Evolutionary conservation across 192 early-diverging fungal species (phyloP).

Genomic region (Backusella circina): DNA sequence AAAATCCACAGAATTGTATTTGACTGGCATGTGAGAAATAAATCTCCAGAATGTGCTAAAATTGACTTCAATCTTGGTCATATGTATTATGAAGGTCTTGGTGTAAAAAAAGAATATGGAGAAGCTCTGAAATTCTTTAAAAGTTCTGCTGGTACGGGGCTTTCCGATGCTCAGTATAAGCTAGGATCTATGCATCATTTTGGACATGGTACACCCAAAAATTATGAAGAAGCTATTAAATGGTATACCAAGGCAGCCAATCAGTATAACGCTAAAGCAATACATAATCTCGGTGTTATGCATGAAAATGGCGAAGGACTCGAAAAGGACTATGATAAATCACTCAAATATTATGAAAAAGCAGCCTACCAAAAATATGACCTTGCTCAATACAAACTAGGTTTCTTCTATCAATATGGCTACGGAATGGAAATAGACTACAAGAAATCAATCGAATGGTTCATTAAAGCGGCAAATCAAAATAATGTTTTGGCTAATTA

Average conservation of each 20-base stretch:
- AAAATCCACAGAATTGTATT: conserved; percentile 14
- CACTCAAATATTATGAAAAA: conserved; percentile 27
- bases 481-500: too few species aligned
- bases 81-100: conserved; percentile 26
- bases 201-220: background rate
- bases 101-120: conserved; percentile 11
- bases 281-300: conserved; percentile 17
- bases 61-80: conserved; percentile 19
- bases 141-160: too few species aligned
- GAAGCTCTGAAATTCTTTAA: conserved; percentile 1
- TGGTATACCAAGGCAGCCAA: conserved; percentile 33
- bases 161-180: too few species aligned
- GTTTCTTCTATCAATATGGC: background rate
- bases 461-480: background rate
- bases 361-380: background rate
- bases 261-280: conserved; percentile 18
- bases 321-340: conserved; percentile 6
- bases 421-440: background rate
- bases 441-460: background rate
- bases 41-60: background rate
- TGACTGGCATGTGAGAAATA: conserved; percentile 29
- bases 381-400: background rate
- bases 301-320: conserved; percentile 32
- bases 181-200: too few species aligned
- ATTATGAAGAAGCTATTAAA: conserved; percentile 17